Conservation (phyloP, 768 basidiomycete species). For the Porpolomopsis calyptriformis region DNA sequence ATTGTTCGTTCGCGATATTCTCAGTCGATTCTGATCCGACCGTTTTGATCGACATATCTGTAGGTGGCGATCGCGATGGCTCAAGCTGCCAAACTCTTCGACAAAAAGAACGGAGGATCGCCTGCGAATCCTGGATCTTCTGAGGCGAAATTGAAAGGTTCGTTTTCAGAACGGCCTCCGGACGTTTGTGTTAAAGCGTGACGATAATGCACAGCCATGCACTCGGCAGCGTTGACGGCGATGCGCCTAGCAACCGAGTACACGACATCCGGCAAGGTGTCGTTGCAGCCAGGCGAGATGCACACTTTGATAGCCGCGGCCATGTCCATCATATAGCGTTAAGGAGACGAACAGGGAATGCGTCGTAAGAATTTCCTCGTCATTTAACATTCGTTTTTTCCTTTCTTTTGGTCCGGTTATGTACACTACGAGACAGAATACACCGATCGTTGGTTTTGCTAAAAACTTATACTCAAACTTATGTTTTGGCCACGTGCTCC, state of each 20-base stretch:
- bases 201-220: neutral
- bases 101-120: constrained; percentile 1
- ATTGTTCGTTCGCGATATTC: neutral
- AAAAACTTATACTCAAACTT: too few species aligned
- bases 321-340: neutral
- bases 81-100: constrained; percentile 3
- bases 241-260: neutral
- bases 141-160: constrained; percentile 1
- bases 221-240: neutral
- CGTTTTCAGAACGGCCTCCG: neutral
- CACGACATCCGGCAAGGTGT: constrained; percentile 3
- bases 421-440: too few species aligned
- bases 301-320: neutral
- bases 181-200: neutral
- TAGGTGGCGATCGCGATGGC: constrained; percentile 1
- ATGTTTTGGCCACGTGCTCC: too few species aligned
- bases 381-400: too few species aligned
- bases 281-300: neutral
- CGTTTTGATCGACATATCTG: too few species aligned
- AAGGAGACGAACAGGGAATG: too few species aligned
- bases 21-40: neutral
- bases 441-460: too few species aligned
- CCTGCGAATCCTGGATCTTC: neutral
- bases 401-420: too few species aligned
- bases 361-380: too few species aligned